phyloP scores from a whole-genome alignment of 208 protist genomes.

The Crithidia acanthocephali region DNA sequence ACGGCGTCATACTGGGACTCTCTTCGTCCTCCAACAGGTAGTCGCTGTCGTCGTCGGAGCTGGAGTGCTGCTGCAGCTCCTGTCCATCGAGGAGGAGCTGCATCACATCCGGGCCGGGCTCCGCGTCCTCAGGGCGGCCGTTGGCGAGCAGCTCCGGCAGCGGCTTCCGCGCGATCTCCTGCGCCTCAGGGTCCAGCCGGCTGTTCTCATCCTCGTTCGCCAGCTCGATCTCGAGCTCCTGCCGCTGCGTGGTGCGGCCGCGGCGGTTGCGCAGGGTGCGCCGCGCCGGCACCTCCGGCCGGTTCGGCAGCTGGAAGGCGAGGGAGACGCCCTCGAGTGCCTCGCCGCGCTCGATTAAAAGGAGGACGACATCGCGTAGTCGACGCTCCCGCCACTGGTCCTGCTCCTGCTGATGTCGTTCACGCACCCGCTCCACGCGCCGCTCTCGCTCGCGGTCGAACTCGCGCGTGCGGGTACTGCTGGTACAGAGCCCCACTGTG shows the following conservation, averaged over 20 bases:
- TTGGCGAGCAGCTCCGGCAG: conserved; percentile 39
- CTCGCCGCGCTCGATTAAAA: conserved; percentile 50
- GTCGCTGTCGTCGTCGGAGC: conserved; percentile 28
- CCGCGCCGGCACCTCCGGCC: conserved; percentile 31
- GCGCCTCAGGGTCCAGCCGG: conserved; percentile 31
- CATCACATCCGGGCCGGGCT: conserved; percentile 55
- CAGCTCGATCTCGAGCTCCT: conserved; percentile 25
- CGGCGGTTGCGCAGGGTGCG: conserved; percentile 18
- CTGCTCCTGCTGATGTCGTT: conserved; percentile 38
- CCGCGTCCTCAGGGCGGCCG: conserved; percentile 42
- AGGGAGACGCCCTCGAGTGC: conserved; percentile 45
- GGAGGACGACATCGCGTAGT: conserved; percentile 51
- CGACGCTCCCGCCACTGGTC: conserved; percentile 45
- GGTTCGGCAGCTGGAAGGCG: conserved; percentile 41
- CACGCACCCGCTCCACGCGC: conserved; percentile 25
- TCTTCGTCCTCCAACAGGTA: conserved; percentile 12
- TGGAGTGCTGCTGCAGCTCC: conserved; percentile 20
- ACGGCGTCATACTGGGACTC: conserved; percentile 3
- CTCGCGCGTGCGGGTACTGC: conserved; percentile 1
- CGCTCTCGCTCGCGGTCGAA: conserved; percentile 20
- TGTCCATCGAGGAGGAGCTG: conserved; percentile 54
- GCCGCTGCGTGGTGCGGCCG: not conserved
- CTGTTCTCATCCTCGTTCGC: conserved; percentile 26
- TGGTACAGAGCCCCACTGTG: conserved; percentile 12
- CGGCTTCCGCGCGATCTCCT: conserved; percentile 24